Base-by-base conservation (phyloP, 192 early-diverging fungal genomes). In the Backusella westeae region DNA sequence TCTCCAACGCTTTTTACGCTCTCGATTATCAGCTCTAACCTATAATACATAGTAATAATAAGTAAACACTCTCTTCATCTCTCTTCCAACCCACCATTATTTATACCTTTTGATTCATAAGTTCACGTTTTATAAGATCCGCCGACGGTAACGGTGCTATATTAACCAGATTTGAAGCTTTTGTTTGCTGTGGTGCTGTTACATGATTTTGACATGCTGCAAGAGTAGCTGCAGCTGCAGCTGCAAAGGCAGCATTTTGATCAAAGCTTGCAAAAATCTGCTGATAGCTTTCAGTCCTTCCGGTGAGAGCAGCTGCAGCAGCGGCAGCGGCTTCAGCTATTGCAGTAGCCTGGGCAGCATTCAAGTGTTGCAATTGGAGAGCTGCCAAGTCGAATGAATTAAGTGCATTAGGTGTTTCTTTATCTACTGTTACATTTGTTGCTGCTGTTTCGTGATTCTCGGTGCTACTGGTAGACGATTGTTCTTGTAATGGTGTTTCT, bases 1-100 rank as follows among this genome's bases (percentile, higher is more conserved):
- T 75, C 85, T 81, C 85, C 85, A 87, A 44, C 85, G 76, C 72
- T 87, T 87, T 72, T 87, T 87, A 32, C 85, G 79, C 29, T 87
- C 85, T 26, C 85, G 77, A 72, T 87, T 87, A 74, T 87, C 85
- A 53, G 80, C 84, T 34, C 85, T 78, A 35, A 87, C 83, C 77
- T 78, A 65, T 36, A 6, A 35, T 21, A 36, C 19, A 39, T 32
- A 32, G 1, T 32, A 39, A 21, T 39, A 21, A 35, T 34, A 3
- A 38, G 56, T 4, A 26, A 14, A 26, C 56, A 26, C 6, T 32
- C 2, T 32, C 32, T 32, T 0, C 32, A 2, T 32, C 32, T 32
- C 32, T 32, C 32, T 32, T 32, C 32, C 32, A 32, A 32, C 32
- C 32, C 32, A 32, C 32, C 32, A 3, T 32, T 32, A 32, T 32